Evolutionary conservation across 148 eudicot genomes (phyloP).

Genomic region (Selenicereus undatus): DNA sequence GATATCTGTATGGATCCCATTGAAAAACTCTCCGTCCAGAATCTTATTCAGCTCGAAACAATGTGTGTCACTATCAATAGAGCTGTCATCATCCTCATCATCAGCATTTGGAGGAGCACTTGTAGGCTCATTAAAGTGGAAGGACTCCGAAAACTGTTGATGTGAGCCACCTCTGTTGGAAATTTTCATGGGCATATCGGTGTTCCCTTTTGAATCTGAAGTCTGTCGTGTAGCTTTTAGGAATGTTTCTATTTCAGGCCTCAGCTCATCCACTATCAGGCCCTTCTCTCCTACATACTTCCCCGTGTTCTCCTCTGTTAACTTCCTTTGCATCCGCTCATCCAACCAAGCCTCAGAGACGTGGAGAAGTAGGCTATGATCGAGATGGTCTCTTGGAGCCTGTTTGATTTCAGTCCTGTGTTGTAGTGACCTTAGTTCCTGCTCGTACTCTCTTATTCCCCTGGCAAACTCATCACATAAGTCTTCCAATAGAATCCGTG

Average conservation of each 20-base stretch:
- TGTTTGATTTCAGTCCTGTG: slow-evolving; percentile 42
- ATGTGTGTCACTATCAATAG: slow-evolving; percentile 39
- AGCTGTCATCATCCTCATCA: slow-evolving; percentile 42
- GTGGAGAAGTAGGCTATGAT: slow-evolving; percentile 57
- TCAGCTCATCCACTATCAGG: slow-evolving; percentile 54
- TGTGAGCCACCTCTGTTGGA: not conserved
- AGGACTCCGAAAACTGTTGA: slow-evolving; percentile 35
- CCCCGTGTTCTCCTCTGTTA: slow-evolving; percentile 19
- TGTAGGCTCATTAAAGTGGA: slow-evolving; percentile 48
- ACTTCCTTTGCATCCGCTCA: slow-evolving; percentile 66
- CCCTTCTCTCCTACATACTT: slow-evolving; percentile 34
- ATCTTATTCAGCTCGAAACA: slow-evolving; percentile 44
- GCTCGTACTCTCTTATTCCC: slow-evolving; percentile 72
- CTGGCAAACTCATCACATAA: slow-evolving; percentile 83
- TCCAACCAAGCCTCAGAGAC: slow-evolving; percentile 90
- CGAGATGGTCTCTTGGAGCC: slow-evolving; percentile 35
- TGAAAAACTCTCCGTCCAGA: slow-evolving; percentile 23
- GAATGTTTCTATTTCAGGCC: slow-evolving; percentile 71
- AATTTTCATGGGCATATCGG: slow-evolving; percentile 20
- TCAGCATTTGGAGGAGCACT: slow-evolving; percentile 55
- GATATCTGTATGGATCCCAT: slow-evolving; percentile 14
- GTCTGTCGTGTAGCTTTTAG: slow-evolving; percentile 45
- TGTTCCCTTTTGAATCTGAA: slow-evolving; percentile 13
- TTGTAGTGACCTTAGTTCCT: slow-evolving; percentile 53
- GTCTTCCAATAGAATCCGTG: slow-evolving; percentile 58